Evolutionary conservation across 1,139 yeast species (phyloP), one percentile per base, ranked within the genome.

Genomic region (Lodderomyces parapsilosis): DNA sequence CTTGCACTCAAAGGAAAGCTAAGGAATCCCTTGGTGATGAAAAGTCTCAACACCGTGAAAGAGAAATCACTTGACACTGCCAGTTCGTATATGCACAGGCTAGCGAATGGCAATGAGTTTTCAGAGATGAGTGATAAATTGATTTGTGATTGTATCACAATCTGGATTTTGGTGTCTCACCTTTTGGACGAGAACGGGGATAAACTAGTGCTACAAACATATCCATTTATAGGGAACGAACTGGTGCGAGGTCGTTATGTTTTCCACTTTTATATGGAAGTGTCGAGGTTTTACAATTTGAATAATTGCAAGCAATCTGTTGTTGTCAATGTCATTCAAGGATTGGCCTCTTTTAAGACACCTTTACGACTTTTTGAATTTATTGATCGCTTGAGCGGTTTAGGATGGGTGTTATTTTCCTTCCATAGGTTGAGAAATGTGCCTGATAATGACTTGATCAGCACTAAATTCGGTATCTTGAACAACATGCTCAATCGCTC

Each of bases 211-310:
- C 57, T 68, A 25, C 78, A 71, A 45, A 63, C 61, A 24, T 71
- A 58, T 45, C 73, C 75, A 1, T 74, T 69, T 43, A 53, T 68
- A 37, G 78, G 78, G 3, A 70, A 70, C 47, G 46, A 59, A 0
- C 55, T 57, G 19, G 72, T 68, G 71, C 55, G 78, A 49, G 65
- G 63, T 5, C 57, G 60, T 42, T 73, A 65, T 49, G 51, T 56
- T 1, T 48, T 69, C 39, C 61, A 51, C 36, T 58, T 71, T 22
- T 66, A 66, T 48, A 43, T 51, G 18, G 33, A 30, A 13, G 33
- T 30, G 11, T 30, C 33, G 15, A 15, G 33, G 19, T 30, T 30
- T 15, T 30, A 30, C 19, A 30, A 30, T 30, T 30, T 30, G 19
- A 30, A 7, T 7, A 30, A 22, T 13, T 34, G 37, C 27, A 34